Evolutionary conservation across 495 filamentous ascomycete genomes (phyloP).

Genomic region (Cairneyella variabilis): DNA sequence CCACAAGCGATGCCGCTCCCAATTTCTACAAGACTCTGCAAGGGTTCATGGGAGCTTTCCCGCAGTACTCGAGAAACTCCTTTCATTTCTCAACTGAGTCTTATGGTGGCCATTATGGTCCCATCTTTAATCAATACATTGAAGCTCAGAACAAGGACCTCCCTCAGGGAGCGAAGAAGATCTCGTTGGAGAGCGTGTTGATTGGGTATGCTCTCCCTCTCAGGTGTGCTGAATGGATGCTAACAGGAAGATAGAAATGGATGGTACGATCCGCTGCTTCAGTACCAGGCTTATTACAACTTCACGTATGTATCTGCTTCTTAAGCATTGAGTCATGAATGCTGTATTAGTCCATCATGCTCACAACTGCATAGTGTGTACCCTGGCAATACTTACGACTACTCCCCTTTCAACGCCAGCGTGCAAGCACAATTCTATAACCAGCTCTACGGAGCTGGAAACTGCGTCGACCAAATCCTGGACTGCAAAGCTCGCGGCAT

Average conservation of each 20-base stretch:
- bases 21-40: slow-evolving; percentile 58
- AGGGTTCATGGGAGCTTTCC: slow-evolving; percentile 62
- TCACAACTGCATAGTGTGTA: slow-evolving; percentile 18
- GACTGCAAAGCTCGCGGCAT: slow-evolving; percentile 42
- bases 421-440: slow-evolving; percentile 50
- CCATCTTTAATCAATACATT: slow-evolving; percentile 60
- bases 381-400: slow-evolving; percentile 57
- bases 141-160: slow-evolving; percentile 60
- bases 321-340: not conserved
- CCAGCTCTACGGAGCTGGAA: slow-evolving; percentile 56
- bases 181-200: slow-evolving; percentile 51
- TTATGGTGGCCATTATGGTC: slow-evolving; percentile 67
- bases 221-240: slow-evolving; percentile 22
- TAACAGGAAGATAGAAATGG: slow-evolving; percentile 36
- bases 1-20: slow-evolving; percentile 51
- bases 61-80: slow-evolving; percentile 49
- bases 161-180: slow-evolving; percentile 43
- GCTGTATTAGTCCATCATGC: not conserved
- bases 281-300: slow-evolving; percentile 64
- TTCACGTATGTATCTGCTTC: slow-evolving; percentile 34
- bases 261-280: slow-evolving; percentile 56
- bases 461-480: slow-evolving; percentile 56
- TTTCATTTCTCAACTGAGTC: slow-evolving; percentile 59
- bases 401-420: slow-evolving; percentile 44
- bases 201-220: slow-evolving; percentile 36